Percentiles rank a stretch among this genome's conserved stretches.
Conservation (phyloP, 2,329 filamentous ascomycete species). For the Pseudocercospora fijiensis region DNA sequence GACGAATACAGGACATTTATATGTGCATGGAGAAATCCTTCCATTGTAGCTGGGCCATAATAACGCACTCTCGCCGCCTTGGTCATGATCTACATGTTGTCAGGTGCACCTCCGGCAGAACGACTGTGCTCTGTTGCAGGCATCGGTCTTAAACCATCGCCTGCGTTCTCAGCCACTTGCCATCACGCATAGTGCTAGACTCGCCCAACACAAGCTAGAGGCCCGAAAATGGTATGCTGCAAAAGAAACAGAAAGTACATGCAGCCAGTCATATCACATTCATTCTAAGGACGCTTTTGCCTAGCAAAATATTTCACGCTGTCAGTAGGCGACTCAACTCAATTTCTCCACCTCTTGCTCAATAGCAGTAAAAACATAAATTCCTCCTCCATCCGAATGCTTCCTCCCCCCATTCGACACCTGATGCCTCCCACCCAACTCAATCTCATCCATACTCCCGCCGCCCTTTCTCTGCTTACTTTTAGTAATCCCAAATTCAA, state of each 20-base stretch:
- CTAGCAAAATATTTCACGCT: slow-evolving; percentile 18
- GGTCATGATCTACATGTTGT: not conserved
- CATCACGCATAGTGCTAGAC: too few species aligned
- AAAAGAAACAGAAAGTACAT: not conserved
- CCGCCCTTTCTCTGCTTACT: slow-evolving; percentile 2
- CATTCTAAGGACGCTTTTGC: not conserved
- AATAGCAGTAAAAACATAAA: slow-evolving; percentile 24
- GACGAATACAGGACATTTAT: too few species aligned
- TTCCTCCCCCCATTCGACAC: slow-evolving; percentile 15
- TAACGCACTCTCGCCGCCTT: not conserved
- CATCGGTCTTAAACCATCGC: not conserved
- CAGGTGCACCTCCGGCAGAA: not conserved
- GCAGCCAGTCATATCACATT: not conserved
- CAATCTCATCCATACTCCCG: slow-evolving; percentile 19
- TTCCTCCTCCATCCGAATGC: slow-evolving; percentile 15
- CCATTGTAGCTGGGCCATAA: not conserved
- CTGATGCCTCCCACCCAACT: slow-evolving; percentile 10
- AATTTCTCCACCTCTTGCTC: slow-evolving; percentile 22
- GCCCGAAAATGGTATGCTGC: not conserved
- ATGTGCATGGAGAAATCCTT: not conserved
- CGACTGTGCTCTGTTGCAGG: not conserved
- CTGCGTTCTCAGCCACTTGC: too few species aligned
- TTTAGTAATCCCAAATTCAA: not conserved
- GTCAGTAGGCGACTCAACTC: not conserved
- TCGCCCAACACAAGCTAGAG: too few species aligned